Base-by-base conservation (phyloP, 2,329 filamentous ascomycete species). In the Botryosphaeria dothidea region DNA sequence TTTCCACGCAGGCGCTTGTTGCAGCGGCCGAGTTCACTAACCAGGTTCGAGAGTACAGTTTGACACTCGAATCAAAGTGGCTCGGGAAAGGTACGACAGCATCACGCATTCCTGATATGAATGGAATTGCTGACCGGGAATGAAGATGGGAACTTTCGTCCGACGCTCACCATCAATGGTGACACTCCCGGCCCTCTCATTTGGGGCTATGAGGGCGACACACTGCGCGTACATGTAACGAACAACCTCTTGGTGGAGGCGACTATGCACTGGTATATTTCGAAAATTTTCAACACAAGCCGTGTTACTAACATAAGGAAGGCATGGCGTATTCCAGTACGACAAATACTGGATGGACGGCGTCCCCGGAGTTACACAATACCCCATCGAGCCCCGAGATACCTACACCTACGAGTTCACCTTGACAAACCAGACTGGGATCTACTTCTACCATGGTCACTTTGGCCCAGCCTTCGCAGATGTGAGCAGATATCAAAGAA, bases 361-460 rank as follows among this genome's bases (percentile, higher is more conserved):
- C 31, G 82, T 86, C 0, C 84, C 85, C 0, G 86, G 86, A 1
- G 72, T 88, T 2, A 81, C 82, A 0, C 86, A 89, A 69, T 76
- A 76, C 3, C 75, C 81, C 3, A 87, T 89, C 63, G 69, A 74
- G 13, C 80, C 85, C 0, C 81, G 82, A 1, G 69, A 72, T 3
- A 78, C 72, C 29, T 89, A 84, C 68, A 76, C 78, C 0, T 86
- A 89, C 70, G 77, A 76, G 34, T 89, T 84, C 78, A 80, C 76
- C n/a, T 13, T 54, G 11, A 86, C 86, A 0, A 79, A 78, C 0
- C 81, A 86, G 63, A 83, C 85, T 68, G 87, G 87, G 3, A 83
- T 81, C 46, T 87, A 85, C 73, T 88, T 84, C 79, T 89, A 89
- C 68, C 87, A 89, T 73, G 81, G 85, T 0, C 87, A 89, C 69